phyloP scores from a whole-genome alignment of 2,329 filamentous ascomycete genomes.

The Cytospora schulzeri region DNA sequence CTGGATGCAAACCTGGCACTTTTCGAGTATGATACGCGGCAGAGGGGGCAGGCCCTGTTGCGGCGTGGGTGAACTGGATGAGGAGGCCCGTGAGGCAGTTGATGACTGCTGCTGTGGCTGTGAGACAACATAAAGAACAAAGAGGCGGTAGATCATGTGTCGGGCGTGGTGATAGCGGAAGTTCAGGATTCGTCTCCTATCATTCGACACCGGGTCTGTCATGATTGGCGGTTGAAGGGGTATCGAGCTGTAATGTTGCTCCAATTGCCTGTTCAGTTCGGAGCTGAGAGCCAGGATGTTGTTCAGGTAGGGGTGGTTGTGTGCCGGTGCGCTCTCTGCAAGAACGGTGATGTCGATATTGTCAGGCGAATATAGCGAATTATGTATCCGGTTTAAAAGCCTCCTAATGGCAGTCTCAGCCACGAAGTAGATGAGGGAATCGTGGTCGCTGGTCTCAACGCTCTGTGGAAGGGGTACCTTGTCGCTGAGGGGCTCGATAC shows the following conservation, averaged over 20 bases:
- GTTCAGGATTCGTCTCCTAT: slow-evolving; percentile 69
- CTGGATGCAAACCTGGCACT: slow-evolving; percentile 39
- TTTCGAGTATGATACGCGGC: slow-evolving; percentile 38
- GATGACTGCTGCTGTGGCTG: slow-evolving; percentile 30
- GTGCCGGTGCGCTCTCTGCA: slow-evolving; percentile 29
- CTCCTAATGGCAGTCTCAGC: slow-evolving; percentile 46
- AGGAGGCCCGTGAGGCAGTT: slow-evolving; percentile 2
- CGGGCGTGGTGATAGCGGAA: slow-evolving; percentile 72
- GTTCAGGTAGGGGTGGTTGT: slow-evolving; percentile 33
- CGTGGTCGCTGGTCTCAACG: slow-evolving; percentile 36
- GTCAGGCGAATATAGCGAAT: slow-evolving; percentile 42
- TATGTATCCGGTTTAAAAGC: slow-evolving; percentile 46
- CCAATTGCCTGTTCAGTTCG: slow-evolving; percentile 43
- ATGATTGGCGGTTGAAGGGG: slow-evolving; percentile 56
- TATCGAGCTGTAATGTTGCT: slow-evolving; percentile 43
- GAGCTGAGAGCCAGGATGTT: slow-evolving; percentile 38
- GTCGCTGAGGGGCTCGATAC: slow-evolving; percentile 42
- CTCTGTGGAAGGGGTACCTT: slow-evolving; percentile 40
- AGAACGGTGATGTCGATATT: slow-evolving; percentile 31
- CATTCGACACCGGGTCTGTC: slow-evolving; percentile 54
- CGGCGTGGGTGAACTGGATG: slow-evolving; percentile 19
- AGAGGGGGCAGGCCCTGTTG: slow-evolving; percentile 4
- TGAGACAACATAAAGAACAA: slow-evolving; percentile 40
- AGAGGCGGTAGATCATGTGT: slow-evolving; percentile 70
- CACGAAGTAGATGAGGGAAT: slow-evolving; percentile 42